phyloP scores from a whole-genome alignment of 495 filamentous ascomycete species.

The Corynascus novoguineensis region DNA sequence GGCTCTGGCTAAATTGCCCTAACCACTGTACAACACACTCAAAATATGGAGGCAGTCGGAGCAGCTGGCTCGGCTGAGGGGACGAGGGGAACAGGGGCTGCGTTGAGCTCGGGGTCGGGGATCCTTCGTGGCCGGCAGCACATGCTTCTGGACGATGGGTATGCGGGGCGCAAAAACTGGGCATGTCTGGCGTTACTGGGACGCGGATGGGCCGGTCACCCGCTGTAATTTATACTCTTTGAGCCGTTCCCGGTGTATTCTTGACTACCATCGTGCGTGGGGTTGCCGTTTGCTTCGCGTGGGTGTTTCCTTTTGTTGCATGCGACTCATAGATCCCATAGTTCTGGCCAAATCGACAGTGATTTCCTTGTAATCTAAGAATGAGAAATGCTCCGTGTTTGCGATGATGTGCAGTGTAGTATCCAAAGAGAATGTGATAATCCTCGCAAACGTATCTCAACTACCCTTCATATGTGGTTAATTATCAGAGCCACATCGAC shows the following conservation, averaged over 20 bases:
- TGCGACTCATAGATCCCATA: constrained; percentile 43
- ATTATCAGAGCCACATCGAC: not conserved
- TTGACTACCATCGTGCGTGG: constrained; percentile 36
- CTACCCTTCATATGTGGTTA: too few relatives aligned
- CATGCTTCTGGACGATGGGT: constrained; percentile 24
- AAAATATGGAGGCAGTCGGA: constrained; percentile 29
- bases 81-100: constrained; percentile 11
- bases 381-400: too few relatives aligned
- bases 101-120: constrained; percentile 22
- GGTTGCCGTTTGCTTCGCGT: constrained; percentile 29
- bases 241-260: constrained; percentile 54
- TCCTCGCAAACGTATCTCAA: too few relatives aligned
- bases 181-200: constrained; percentile 33
- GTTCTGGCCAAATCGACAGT: constrained; percentile 25
- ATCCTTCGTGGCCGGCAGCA: constrained; percentile 22
- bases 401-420: too few relatives aligned
- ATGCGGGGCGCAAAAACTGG: constrained; percentile 27
- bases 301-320: constrained; percentile 37
- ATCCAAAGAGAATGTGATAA: too few relatives aligned
- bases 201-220: constrained; percentile 33
- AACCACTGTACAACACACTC: constrained; percentile 33
- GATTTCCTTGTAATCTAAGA: constrained; percentile 16
- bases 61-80: constrained; percentile 21
- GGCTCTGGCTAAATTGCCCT: constrained; percentile 63
- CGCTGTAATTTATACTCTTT: constrained; percentile 60